These are phyloP conservation scores for Candida orba DNA, from an alignment of 805 yeast species.

Conservation along the genomic window DNA sequence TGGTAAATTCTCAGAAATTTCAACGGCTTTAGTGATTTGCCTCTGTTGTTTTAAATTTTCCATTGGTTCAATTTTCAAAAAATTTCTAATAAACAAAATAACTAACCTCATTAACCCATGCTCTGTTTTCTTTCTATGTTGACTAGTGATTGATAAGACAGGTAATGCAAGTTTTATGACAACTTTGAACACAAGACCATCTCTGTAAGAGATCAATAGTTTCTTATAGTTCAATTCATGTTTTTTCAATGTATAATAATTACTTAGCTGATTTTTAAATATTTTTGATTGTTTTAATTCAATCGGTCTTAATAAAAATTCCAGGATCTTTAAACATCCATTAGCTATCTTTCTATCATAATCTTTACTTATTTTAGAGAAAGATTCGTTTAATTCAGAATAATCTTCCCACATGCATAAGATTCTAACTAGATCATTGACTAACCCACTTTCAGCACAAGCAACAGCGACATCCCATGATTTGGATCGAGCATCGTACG, in stretches of 20 bases:
- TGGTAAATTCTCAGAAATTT: conserved; percentile 38
- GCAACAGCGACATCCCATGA: conserved; percentile 83
- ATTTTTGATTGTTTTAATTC: conserved; percentile 41
- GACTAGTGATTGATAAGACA: conserved; percentile 41
- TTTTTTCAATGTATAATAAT: conserved; percentile 53
- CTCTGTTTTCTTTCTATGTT: conserved; percentile 62
- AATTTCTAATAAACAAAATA: conserved; percentile 66
- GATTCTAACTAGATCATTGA: conserved; percentile 71
- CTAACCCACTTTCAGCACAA: conserved; percentile 71
- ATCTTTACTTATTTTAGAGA: conserved; percentile 27
- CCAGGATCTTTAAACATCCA: conserved; percentile 71
- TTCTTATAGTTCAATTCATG: conserved; percentile 70
- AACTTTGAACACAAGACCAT: conserved; percentile 61
- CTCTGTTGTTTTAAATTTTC: conserved; percentile 39
- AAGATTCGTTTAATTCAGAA: conserved; percentile 18
- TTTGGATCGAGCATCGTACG: conserved; percentile 68
- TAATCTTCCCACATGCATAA: conserved; percentile 63
- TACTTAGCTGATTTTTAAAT: conserved; percentile 46
- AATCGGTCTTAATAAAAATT: conserved; percentile 81
- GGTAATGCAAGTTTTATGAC: conserved; percentile 63
- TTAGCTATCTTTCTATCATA: conserved; percentile 55
- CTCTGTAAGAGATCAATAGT: conserved; percentile 46
- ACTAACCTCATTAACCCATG: conserved; percentile 66
- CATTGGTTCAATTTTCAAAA: conserved; percentile 72
- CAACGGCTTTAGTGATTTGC: conserved; percentile 28